phyloP scores from a whole-genome alignment of 2,329 filamentous ascomycete species.

The Aspergillus tamarii region DNA sequence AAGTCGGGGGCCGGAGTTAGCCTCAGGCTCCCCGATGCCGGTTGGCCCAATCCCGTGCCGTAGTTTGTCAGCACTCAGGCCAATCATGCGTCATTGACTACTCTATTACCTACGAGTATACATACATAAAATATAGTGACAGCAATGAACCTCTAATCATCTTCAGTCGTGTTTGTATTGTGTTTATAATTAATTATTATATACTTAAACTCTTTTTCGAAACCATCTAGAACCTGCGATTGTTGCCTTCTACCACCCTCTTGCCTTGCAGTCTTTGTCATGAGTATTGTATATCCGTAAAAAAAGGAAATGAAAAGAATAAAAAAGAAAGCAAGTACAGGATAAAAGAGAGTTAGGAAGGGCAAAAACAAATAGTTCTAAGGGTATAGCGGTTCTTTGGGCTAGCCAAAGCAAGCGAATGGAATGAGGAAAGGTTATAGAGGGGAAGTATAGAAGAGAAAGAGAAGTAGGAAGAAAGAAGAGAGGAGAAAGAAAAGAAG shows the following conservation, averaged over 20 bases:
- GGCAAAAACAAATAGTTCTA: conserved; percentile 4
- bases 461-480: conserved; percentile 7
- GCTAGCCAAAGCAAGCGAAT: conserved; percentile 11
- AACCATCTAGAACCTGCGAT: background rate
- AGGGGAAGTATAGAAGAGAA: conserved; percentile 5
- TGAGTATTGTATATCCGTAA: conserved; percentile 2
- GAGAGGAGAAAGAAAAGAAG: conserved; percentile 4
- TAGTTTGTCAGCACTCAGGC: conserved; percentile 17
- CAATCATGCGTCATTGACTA: background rate
- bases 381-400: conserved; percentile 14
- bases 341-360: background rate
- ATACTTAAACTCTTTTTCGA: background rate
- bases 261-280: background rate
- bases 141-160: background rate
- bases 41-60: conserved; percentile 18
- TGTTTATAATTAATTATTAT: background rate
- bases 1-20: conserved; percentile 23
- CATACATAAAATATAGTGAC: background rate
- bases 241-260: background rate
- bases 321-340: background rate
- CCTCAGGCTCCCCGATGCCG: conserved; percentile 16
- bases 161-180: background rate
- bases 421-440: conserved; percentile 7
- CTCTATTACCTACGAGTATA: background rate
- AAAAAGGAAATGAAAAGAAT: background rate